Evolutionary conservation across 2,329 filamentous ascomycete genomes (phyloP).

Genomic region (Sclerotinia minor): DNA sequence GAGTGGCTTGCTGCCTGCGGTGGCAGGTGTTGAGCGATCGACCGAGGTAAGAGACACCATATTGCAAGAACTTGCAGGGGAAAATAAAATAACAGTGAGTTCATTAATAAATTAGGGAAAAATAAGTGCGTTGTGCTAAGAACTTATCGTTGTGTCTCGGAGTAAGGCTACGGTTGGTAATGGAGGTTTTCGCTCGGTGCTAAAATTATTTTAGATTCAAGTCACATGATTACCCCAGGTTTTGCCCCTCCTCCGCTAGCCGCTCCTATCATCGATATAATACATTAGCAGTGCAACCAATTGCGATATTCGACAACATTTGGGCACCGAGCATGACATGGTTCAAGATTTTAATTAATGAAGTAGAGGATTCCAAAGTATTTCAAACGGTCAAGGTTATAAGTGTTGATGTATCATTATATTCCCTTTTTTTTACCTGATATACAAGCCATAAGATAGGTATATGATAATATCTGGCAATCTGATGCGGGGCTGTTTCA

Average conservation of each 20-base stretch:
- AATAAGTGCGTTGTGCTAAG: neutral
- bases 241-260: constrained; percentile 12
- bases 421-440: neutral
- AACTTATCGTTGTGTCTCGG: neutral
- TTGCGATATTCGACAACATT: neutral
- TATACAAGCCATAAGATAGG: constrained; percentile 21
- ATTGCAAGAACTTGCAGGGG: constrained; percentile 15
- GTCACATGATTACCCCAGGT: constrained; percentile 18
- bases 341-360: neutral
- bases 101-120: constrained; percentile 18
- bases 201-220: constrained; percentile 19
- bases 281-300: neutral
- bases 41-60: constrained; percentile 21
- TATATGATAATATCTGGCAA: constrained; percentile 26
- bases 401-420: constrained; percentile 2
- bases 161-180: constrained; percentile 1
- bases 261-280: neutral
- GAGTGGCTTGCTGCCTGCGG: constrained; percentile 35
- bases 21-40: constrained; percentile 13
- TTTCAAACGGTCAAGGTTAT: neutral
- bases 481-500: constrained; percentile 35
- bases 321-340: neutral
- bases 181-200: constrained; percentile 22
- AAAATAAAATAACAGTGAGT: neutral
- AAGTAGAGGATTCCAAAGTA: neutral